phyloP scores from a whole-genome alignment of 106 monocot genomes.

The Dendrobium huoshanense region DNA sequence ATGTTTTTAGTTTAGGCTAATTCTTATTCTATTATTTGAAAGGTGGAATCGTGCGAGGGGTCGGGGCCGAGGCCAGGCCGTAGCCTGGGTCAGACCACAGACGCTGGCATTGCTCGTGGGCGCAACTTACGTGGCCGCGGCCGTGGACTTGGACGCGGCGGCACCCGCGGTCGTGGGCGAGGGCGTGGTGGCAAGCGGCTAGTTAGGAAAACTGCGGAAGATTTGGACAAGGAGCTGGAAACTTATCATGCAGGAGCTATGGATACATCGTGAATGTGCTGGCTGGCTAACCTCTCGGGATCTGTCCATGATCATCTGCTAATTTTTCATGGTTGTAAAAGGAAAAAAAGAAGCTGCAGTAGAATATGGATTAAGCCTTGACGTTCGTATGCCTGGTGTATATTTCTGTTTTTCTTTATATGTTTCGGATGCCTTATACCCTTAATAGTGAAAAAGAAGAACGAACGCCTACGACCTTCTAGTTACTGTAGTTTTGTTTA shows the following conservation, averaged over 20 bases:
- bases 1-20: neutral
- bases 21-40: neutral
- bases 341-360: no score
- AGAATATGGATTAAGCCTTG: no score
- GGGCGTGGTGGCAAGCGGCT: conserved; percentile 38
- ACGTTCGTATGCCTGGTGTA: no score
- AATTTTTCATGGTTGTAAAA: no score
- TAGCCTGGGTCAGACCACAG: no score
- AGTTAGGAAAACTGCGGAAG: conserved; percentile 43
- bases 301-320: no score
- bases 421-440: no score
- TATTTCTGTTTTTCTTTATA: no score
- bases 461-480: no score
- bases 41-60: neutral
- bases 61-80: neutral
- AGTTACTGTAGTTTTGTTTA: no score
- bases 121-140: conserved; percentile 12
- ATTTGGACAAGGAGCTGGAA: conserved; percentile 64
- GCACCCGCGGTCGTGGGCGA: conserved; percentile 25
- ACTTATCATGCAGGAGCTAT: conserved; percentile 67
- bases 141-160: neutral
- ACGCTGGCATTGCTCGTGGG: neutral
- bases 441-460: no score
- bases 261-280: conserved; percentile 36
- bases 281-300: neutral